Evolutionary conservation across 352 stramenopile species (phyloP).

Genomic region (Phytopythium montanum): DNA sequence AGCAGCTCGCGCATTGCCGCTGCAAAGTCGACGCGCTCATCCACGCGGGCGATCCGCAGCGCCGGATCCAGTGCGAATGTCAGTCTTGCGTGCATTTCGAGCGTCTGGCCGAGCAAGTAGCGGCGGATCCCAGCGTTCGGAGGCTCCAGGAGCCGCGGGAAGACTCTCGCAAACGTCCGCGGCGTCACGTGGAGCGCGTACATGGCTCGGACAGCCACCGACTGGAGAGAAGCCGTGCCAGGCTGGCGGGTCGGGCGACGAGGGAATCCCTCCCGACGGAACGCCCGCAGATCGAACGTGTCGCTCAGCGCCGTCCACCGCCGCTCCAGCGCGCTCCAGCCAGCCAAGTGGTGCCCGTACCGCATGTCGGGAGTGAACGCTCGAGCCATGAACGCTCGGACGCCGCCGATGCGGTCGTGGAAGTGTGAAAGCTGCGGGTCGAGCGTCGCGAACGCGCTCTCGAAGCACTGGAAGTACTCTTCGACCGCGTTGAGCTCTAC

Average conservation of each 20-base stretch:
- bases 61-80: background rate
- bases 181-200: slow-evolving; percentile 4
- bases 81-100: background rate
- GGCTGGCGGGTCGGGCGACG: background rate
- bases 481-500: background rate
- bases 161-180: background rate
- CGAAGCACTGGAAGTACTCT: slow-evolving; percentile 3
- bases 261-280: background rate
- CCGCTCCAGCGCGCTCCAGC: slow-evolving; percentile 4
- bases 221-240: background rate
- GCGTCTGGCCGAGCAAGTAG: slow-evolving; percentile 2
- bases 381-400: slow-evolving; percentile 4
- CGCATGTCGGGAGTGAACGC: slow-evolving; percentile 5
- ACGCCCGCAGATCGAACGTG: slow-evolving; percentile 3
- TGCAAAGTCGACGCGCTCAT: slow-evolving; percentile 1
- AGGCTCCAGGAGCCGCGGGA: background rate
- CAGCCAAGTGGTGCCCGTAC: slow-evolving; percentile 6
- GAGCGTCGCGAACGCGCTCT: background rate
- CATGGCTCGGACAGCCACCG: background rate
- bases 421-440: background rate
- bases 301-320: slow-evolving; percentile 2
- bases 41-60: slow-evolving; percentile 3
- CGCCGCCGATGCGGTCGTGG: background rate
- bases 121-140: background rate
- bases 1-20: background rate